These are phyloP conservation scores for Hypholoma fasciculare DNA, from an alignment of 768 basidiomycete genomes.

Conservation along the genomic window DNA sequence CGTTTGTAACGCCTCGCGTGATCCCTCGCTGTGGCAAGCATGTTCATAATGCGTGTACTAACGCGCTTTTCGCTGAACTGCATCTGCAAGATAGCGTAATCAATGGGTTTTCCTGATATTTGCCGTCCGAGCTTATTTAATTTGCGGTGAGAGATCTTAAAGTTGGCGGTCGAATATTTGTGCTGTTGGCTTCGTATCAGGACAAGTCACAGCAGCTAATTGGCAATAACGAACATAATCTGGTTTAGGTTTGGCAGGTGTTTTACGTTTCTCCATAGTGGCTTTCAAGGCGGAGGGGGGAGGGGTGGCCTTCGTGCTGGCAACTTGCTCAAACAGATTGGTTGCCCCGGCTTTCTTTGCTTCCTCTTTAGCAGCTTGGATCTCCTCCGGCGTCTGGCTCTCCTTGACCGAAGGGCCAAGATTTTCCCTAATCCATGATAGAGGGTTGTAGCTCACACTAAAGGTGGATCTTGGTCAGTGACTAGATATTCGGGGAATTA, in stretches of 20 bases:
- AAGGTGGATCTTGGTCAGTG: neutral
- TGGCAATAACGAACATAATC: constrained; percentile 23
- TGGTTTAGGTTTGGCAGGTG: constrained; percentile 24
- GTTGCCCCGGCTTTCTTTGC: constrained; percentile 43
- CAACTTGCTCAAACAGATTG: constrained; percentile 49
- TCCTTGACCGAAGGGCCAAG: constrained; percentile 49
- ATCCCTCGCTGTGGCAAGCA: constrained; percentile 84
- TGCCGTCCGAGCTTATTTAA: constrained; percentile 86
- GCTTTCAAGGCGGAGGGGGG: constrained; percentile 9
- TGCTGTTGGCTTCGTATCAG: constrained; percentile 52
- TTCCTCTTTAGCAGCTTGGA: constrained; percentile 44
- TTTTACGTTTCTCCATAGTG: constrained; percentile 12
- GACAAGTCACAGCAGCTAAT: neutral
- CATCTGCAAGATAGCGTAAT: constrained; percentile 96
- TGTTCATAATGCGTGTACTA: constrained; percentile 82
- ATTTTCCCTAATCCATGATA: constrained; percentile 65
- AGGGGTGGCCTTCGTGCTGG: constrained; percentile 11
- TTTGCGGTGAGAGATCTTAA: constrained; percentile 94
- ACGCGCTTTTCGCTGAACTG: constrained; percentile 93
- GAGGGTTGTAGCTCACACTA: constrained; percentile 53
- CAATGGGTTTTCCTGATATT: constrained; percentile 89
- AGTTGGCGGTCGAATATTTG: constrained; percentile 89
- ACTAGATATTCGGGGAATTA: neutral
- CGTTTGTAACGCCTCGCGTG: constrained; percentile 81
- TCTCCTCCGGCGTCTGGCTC: constrained; percentile 43